Evolutionary conservation across 192 early-diverging fungal genomes (phyloP), one percentile per base, ranked within the genome.

Genomic region (Coemansia biformis): DNA sequence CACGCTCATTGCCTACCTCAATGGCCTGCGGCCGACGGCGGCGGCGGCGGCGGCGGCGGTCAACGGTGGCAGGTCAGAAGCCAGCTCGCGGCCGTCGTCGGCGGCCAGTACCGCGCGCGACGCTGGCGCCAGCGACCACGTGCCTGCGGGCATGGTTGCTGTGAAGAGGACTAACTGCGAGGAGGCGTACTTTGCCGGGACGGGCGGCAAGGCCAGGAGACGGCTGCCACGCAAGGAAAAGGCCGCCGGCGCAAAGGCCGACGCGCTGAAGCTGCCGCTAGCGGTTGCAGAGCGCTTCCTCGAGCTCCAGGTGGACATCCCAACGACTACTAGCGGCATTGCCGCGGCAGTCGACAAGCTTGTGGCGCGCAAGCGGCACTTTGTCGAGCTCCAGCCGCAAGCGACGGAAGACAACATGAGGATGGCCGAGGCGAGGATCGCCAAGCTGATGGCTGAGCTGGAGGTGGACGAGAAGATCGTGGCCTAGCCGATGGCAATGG

Each of bases 361-460:
- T 33, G 75, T 76, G 46, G 83, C 66, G 26, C 84, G 86, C 61
- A 83, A 80, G 62, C 58, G 78, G 16, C 72, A 84, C 60, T 97
- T 77, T 74, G 54, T 86, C 40, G 81, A 81, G 34, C 83, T 88
- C 64, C 88, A 91, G 67, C 82, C 78, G 38, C 79, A 75, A 46
- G 79, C 78, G 13, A 93, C 92, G 43, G 81, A 66, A 8, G 86
- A 86, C 63, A 94, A 93, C 78, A 93, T 88, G 81, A 81, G 76
- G 50, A 84, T 84, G 65, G 94, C 88, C 38, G 83, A 92, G 68
- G 87, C 81, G 43, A 85, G 85, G 76, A 86, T 95, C 51, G 84
- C 80, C 29, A 81, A 81, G 49, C 74, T 90, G 52, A 60, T 63
- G 61, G 54, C 71, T 12, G 78, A 83, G 77, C 63, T 78, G 19